These are phyloP conservation scores for Lichtheimia ramosa DNA, from an alignment of 371 early-diverging fungal species.

Conservation along the genomic window DNA sequence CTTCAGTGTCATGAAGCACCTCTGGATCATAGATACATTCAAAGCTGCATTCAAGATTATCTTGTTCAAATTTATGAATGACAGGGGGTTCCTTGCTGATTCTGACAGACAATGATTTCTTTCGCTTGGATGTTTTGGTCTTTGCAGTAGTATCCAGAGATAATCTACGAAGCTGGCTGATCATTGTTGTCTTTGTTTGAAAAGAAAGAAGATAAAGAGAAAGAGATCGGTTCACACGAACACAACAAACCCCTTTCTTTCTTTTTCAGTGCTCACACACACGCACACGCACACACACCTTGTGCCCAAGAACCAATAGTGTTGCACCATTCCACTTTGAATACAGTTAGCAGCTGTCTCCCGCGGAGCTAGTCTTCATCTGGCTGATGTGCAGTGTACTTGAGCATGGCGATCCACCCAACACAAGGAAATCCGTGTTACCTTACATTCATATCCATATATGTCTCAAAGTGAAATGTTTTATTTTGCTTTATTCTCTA, in stretches of 20 bases:
- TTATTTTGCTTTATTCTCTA: too few relatives aligned
- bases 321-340: background rate
- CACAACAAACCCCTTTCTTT: background rate
- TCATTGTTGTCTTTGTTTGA: background rate
- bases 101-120: conserved; percentile 30
- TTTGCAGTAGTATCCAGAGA: background rate
- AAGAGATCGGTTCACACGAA: background rate
- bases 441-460: too few relatives aligned
- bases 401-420: too few relatives aligned
- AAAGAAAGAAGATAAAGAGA: conserved; percentile 1
- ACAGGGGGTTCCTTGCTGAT: conserved; percentile 49
- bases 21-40: conserved; percentile 49
- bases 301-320: conserved; percentile 12
- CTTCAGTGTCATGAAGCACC: conserved; percentile 43
- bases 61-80: conserved; percentile 38
- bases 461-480: too few relatives aligned
- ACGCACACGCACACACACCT: too few relatives aligned
- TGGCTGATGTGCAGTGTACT: too few relatives aligned
- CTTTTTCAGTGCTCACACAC: conserved; percentile 4
- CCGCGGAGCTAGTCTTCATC: too few relatives aligned
- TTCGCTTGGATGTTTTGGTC: conserved; percentile 2
- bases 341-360: too few relatives aligned
- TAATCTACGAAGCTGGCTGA: conserved; percentile 11
- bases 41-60: conserved; percentile 31
- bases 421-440: too few relatives aligned